A percentile compares a stretch with the other conserved stretches of the same genome.
phyloP scores from a whole-genome alignment of 2,329 filamentous ascomycete species.

The Fusarium haematococcum region DNA sequence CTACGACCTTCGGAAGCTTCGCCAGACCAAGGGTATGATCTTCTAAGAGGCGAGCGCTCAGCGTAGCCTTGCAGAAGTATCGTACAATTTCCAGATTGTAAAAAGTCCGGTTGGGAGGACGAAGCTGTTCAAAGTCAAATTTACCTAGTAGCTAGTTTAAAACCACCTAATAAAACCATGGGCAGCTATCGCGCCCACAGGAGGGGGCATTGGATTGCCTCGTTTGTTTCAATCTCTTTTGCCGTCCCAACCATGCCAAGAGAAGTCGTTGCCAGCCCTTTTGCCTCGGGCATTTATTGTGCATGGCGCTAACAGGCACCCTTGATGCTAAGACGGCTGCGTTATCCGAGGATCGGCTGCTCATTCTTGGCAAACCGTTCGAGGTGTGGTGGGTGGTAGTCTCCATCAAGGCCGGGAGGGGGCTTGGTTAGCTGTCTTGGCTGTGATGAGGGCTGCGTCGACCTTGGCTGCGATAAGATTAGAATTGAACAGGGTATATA shows the following conservation, averaged over 20 bases:
- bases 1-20: slow-evolving; percentile 60
- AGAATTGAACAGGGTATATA: background rate
- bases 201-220: background rate
- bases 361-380: background rate
- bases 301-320: background rate
- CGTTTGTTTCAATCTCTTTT: background rate
- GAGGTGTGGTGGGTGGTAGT: background rate
- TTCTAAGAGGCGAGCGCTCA: slow-evolving; percentile 51
- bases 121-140: slow-evolving; percentile 6
- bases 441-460: background rate
- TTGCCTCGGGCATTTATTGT: background rate
- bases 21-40: slow-evolving; percentile 63
- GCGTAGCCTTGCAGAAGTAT: background rate
- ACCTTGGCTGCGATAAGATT: background rate
- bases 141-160: slow-evolving; percentile 12
- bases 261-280: background rate
- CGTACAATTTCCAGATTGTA: background rate
- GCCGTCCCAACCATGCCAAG: background rate
- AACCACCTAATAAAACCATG: background rate
- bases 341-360: background rate
- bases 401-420: background rate
- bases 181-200: background rate
- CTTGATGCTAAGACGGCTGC: background rate
- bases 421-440: background rate
- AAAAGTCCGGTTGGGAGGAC: slow-evolving; percentile 14